A percentile compares a stretch with the other conserved stretches of the same genome.
phyloP scores from a whole-genome alignment of 345 rosid species.

The Lepidium aucheri region DNA sequence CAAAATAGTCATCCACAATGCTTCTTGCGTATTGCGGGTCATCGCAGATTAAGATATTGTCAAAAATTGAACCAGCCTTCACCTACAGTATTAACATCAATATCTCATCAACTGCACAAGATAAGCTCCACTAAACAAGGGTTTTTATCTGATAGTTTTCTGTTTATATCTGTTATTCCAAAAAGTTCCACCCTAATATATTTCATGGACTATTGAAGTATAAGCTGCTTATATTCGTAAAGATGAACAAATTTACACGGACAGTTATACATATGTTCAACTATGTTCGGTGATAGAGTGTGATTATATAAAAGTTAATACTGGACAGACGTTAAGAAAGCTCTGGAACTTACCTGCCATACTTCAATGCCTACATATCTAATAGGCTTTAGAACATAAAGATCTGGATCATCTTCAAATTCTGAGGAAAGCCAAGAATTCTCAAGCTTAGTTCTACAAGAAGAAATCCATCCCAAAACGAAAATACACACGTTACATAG shows the following conservation, averaged over 20 bases:
- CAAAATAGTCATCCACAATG: conserved; percentile 54
- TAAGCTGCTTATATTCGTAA: background rate
- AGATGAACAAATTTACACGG: background rate
- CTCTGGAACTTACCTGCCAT: conserved; percentile 61
- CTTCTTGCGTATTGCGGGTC: conserved; percentile 86
- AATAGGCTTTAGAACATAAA: conserved; percentile 79
- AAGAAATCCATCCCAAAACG: background rate
- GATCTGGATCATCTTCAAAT: conserved; percentile 97
- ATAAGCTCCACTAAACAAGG: background rate
- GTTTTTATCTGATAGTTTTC: background rate
- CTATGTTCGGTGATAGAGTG: background rate
- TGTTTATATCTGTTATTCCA: background rate
- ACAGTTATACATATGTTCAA: background rate
- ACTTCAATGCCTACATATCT: conserved; percentile 89
- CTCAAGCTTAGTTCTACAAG: background rate
- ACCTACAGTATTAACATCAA: conserved; percentile 44
- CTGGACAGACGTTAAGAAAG: background rate
- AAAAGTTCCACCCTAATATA: background rate
- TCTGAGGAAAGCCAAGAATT: conserved; percentile 34
- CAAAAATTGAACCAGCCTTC: conserved; percentile 87
- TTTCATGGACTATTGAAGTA: background rate
- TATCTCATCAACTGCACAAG: background rate
- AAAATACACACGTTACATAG: background rate
- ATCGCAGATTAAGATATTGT: conserved; percentile 80
- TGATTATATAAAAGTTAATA: background rate